Base-by-base conservation (phyloP, 1,284 basidiomycete species). In the Filobasidium uniguttulatum region DNA sequence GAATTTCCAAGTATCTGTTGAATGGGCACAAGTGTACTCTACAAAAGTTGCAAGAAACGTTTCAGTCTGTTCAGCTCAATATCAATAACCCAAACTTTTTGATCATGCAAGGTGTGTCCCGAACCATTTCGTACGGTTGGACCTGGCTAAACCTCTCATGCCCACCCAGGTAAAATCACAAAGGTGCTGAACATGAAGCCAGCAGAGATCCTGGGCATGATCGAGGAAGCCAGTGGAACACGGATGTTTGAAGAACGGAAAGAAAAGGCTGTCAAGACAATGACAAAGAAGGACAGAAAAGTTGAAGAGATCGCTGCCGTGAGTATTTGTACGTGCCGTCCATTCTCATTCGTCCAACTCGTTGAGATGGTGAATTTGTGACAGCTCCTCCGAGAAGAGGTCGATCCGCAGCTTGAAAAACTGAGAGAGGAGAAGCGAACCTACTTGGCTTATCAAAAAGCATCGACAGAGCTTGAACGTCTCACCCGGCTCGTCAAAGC, bases 11-110 rank as follows among this genome's bases (percentile, higher is more conserved):
- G 62, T 98, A 96, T 69, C 79, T 99, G 10, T 73, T 98, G 50
- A 98, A 97, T 62, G 94, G 94, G 0, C 94, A 97, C 73, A 94
- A 93, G 64, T 78, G 89, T 2, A 82, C 83, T 5, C 88, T 96
- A 57, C 81, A 88, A 55, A 76, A 76, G 0, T 80, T 99, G 1
- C 93, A 96, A 62, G 87, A 83, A 44, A 76, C 98, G 34, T 98
- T 99, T 64, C 94, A 98, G 67, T 85, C 86, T 33, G 90, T 98
- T 0, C 91, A 97, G 69, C 80, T 99, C 60, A 98, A 98, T 69
- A 98, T 99, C 77, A 99, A 98, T 72, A 98, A 97, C 68, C 94
- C 94, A 41, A 98, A 98, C 66, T 98, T 98, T 72, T 77, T 99
- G 55, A 98, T 98, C 69, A 98, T 98, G 91, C 94, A 99, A 71